Conservation (phyloP, 352 stramenopile genomes). For the Elongisporangium prolatum region DNA sequence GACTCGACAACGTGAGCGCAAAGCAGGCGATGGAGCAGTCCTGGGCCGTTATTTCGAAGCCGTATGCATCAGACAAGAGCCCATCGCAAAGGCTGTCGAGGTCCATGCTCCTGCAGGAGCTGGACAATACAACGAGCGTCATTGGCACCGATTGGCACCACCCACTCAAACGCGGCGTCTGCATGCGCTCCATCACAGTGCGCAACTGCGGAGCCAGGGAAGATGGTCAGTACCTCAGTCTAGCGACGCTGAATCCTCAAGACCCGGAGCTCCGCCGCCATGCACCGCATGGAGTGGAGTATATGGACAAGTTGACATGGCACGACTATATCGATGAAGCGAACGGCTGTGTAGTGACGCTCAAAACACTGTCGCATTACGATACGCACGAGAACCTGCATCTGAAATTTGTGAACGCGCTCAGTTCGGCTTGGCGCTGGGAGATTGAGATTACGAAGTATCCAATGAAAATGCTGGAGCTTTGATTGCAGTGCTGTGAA, state of each 20-base stretch:
- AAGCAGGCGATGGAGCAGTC: constrained; percentile 36
- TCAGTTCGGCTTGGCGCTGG: too few relatives aligned
- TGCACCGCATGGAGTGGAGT: constrained; percentile 30
- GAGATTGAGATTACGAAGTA: too few relatives aligned
- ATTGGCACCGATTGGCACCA: constrained; percentile 36
- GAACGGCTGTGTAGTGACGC: constrained; percentile 3
- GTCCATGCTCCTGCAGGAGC: constrained; percentile 33
- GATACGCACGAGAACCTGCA: constrained; percentile 54
- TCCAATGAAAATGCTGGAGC: too few relatives aligned
- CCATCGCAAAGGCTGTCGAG: constrained; percentile 16
- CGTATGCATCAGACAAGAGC: too few relatives aligned
- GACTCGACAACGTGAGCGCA: constrained; percentile 27
- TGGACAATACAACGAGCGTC: constrained; percentile 48
- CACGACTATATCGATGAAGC: constrained; percentile 40
- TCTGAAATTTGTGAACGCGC: constrained; percentile 33
- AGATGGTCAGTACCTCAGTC: constrained; percentile 38
- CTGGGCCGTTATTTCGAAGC: constrained; percentile 18
- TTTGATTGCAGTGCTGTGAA: too few relatives aligned
- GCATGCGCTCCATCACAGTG: constrained; percentile 30
- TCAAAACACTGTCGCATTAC: constrained; percentile 52
- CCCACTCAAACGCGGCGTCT: constrained; percentile 35
- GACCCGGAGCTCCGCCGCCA: neutral
- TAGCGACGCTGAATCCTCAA: too few relatives aligned
- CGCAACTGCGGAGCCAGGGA: too few relatives aligned
- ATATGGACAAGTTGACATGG: constrained; percentile 48